Evolutionary conservation across 2,329 filamentous ascomycete genomes (phyloP).

Genomic region (Cercospora janseana): DNA sequence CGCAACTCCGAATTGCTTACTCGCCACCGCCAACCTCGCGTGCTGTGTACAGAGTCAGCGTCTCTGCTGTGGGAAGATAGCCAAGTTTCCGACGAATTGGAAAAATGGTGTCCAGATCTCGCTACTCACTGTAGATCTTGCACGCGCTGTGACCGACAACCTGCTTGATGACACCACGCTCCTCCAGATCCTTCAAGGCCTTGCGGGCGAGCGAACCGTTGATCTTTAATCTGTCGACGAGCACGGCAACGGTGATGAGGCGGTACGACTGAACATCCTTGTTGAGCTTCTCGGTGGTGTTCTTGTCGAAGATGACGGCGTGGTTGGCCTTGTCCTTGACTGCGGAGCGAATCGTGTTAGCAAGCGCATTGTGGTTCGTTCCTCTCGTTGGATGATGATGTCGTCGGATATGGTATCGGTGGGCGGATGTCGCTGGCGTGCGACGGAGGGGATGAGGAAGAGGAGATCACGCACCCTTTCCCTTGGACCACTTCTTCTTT

Average conservation of each 20-base stretch:
- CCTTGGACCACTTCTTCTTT: constrained; percentile 77
- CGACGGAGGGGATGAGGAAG: neutral
- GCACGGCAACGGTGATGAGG: constrained; percentile 95
- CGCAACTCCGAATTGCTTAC: constrained; percentile 15
- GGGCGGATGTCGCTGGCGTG: neutral
- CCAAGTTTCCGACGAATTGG: neutral
- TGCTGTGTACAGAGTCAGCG: constrained; percentile 12
- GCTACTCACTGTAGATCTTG: constrained; percentile 87
- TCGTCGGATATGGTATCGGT: constrained; percentile 14
- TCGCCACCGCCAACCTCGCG: constrained; percentile 20
- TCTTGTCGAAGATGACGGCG: constrained; percentile 98
- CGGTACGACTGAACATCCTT: constrained; percentile 99
- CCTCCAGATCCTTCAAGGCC: constrained; percentile 89
- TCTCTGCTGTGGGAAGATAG: neutral
- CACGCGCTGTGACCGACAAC: constrained; percentile 94
- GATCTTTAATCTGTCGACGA: constrained; percentile 99
- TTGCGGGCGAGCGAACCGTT: constrained; percentile 93
- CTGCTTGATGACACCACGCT: constrained; percentile 98
- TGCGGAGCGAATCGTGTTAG: constrained; percentile 45
- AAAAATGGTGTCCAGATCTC: neutral
- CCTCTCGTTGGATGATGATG: constrained; percentile 17
- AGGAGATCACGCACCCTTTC: constrained; percentile 39
- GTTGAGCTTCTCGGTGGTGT: constrained; percentile 95
- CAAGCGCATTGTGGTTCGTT: constrained; percentile 8
- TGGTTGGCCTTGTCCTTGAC: constrained; percentile 99